Base-by-base conservation (phyloP, 1,284 basidiomycete species). In the Malassezia sympodialis region DNA sequence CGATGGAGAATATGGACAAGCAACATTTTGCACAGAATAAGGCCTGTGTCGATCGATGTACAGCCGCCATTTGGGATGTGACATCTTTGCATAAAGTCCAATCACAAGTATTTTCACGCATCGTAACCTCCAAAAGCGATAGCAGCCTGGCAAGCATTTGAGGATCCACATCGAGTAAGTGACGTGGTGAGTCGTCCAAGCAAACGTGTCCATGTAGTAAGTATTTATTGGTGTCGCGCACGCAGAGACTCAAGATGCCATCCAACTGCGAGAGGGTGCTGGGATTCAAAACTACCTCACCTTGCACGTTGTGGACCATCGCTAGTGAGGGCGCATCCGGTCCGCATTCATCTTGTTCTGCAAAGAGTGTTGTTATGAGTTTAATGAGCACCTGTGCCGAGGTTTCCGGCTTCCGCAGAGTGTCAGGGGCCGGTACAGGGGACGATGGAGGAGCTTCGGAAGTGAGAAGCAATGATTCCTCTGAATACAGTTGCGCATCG, bases 1-100 rank as follows among this genome's bases (percentile, higher is more conserved):
- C 86, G 31, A 83, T 84, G 0, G 82, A 82, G 14, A 94, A 79
- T 7, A 93, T 75, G 0, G 83, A 81, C 54, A 94, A 79, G 59
- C 82, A 84, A 63, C 87, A 88, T 66, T 90, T 86, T 0, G 87
- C 86, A 4, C 87, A 87, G 8, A 86, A 65, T 3, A 87, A 80
- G 1, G 40, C 55, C 61, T 60, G 51, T 60, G 42, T 59, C 49
- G 43, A 53, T 65, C 62, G 21, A 12, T 28, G 23, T 6, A 49
- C 21, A 10, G 37, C 46, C 1, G 15, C n/a, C 4, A 27, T 15
- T 19, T 17, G n/a, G 34, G 24, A 24, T 8, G 27, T 3, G 34
- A 39, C 6, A 39, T 39, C 34, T 12, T 23, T 31, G 21, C 30
- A 1, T 14, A 21, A 31, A 3, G 21, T n/a, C 21, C 27, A 23